Conservation (phyloP, 352 stramenopile genomes). For the Peronospora farinosa region DNA sequence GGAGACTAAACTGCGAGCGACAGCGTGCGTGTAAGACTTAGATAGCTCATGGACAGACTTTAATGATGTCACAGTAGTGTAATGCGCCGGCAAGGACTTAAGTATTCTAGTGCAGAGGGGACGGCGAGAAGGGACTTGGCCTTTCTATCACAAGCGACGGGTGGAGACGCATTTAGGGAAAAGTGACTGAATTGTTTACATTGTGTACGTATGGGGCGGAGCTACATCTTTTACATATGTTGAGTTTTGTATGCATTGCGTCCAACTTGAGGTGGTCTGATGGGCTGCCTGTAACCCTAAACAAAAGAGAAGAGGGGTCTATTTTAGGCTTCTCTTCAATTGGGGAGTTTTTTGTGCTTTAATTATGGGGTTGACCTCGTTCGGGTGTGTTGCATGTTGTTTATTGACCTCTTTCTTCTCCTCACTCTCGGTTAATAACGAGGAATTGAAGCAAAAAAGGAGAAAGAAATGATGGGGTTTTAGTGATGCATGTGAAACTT, state of each 20-base stretch:
- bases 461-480: slow-evolving; percentile 69
- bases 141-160: slow-evolving; percentile 5
- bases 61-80: too few relatives aligned
- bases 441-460: slow-evolving; percentile 34
- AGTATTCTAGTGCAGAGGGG: too few relatives aligned
- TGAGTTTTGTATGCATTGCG: slow-evolving; percentile 24
- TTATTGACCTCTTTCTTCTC: slow-evolving; percentile 78
- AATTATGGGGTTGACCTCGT: slow-evolving; percentile 9
- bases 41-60: too few relatives aligned
- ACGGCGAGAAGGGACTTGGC: neutral
- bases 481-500: slow-evolving; percentile 29
- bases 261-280: slow-evolving; percentile 33
- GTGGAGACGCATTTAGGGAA: slow-evolving; percentile 7
- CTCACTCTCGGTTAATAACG: slow-evolving; percentile 24
- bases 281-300: slow-evolving; percentile 68
- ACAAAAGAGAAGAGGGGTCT: slow-evolving; percentile 21
- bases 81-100: too few relatives aligned
- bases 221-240: slow-evolving; percentile 9
- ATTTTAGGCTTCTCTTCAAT: slow-evolving; percentile 8
- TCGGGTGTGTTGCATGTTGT: slow-evolving; percentile 38
- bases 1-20: too few relatives aligned
- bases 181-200: slow-evolving; percentile 10
- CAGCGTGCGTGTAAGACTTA: too few relatives aligned
- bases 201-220: slow-evolving; percentile 10
- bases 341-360: neutral